Evolutionary conservation across 805 yeast species (phyloP), one percentile per base, ranked within the genome.

Genomic region (Candida manassasensis): DNA sequence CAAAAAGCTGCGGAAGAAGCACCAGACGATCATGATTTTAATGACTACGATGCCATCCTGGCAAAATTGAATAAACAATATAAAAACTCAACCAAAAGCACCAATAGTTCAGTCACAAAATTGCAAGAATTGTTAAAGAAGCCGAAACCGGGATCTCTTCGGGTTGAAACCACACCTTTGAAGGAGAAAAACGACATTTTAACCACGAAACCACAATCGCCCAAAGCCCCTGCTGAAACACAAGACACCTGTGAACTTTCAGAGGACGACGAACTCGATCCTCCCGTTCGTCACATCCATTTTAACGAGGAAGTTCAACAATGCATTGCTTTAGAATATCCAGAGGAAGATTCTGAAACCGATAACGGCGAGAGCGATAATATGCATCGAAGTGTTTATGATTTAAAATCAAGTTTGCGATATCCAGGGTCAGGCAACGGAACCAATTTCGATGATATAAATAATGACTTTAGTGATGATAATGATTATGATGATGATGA

Each of bases 261-360:
- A n/a, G n/a, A n/a, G n/a, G n/a, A n/a, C n/a, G n/a, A n/a, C n/a
- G n/a, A n/a, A n/a, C n/a, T n/a, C n/a, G n/a, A n/a, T n/a, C n/a
- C n/a, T n/a, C n/a, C n/a, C n/a, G 70, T 63, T 45, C 75, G 94
- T 41, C 95, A 76, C 48, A 89, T 93, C 42, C 97, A 89, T 59
- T 93, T 93, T 63, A 93, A 83, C 56, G 94, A 87, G 54, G 78
- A 88, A 36, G 99, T 93, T 21, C 89, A 87, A 56, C 99, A 93
- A 59, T 93, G 98, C 59, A 79, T 85, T 42, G 89, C 95, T 0
- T 55, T 89, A 8, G 78, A 73, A 38, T 52, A 52, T 9, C 52
- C 41, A 30, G 45, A 50, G 25, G 55, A 53, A 27, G 60, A 50
- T 22, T 48, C 43, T 31, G 53, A 51, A 33, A 19, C 33, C 9